A percentile compares a stretch with the other conserved stretches of the same genome.
Evolutionary conservation across 768 basidiomycete species (phyloP).

Genomic region (Pleurotus djamor): DNA sequence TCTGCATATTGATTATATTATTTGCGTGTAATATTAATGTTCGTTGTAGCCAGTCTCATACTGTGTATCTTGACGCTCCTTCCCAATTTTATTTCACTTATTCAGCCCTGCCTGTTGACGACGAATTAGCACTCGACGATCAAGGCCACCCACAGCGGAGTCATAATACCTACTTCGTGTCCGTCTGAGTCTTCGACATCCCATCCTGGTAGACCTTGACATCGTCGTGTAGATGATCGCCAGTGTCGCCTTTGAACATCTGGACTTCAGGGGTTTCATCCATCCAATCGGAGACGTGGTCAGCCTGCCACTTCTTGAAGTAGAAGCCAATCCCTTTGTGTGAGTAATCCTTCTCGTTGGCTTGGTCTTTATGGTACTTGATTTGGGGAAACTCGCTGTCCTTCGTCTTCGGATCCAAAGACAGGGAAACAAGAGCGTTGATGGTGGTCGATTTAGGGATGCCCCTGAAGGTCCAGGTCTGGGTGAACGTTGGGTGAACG

Average conservation of each 20-base stretch:
- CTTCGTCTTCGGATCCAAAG: constrained; percentile 33
- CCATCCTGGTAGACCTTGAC: constrained; percentile 2
- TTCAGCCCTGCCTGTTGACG: too few relatives aligned
- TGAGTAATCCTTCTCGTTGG: constrained; percentile 39
- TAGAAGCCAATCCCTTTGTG: constrained; percentile 36
- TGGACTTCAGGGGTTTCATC: constrained; percentile 14
- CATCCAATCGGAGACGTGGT: constrained; percentile 19
- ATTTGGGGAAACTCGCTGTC: constrained; percentile 37
- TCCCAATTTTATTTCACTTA: too few relatives aligned
- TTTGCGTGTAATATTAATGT: too few relatives aligned
- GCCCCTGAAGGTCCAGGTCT: constrained; percentile 37
- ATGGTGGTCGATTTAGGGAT: constrained; percentile 35
- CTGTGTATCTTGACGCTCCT: too few relatives aligned
- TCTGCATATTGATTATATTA: neutral
- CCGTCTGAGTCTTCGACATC: neutral
- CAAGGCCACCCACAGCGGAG: too few relatives aligned
- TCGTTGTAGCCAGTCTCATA: too few relatives aligned
- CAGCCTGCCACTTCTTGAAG: constrained; percentile 40
- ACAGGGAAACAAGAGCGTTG: constrained; percentile 36
- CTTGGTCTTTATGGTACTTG: constrained; percentile 36
- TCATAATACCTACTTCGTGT: neutral
- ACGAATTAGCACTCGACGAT: too few relatives aligned
- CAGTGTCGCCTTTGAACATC: constrained; percentile 16
- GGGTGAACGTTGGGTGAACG: neutral
- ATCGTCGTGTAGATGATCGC: neutral